Evolutionary conservation across 106 monocot species (phyloP).

Genomic region (Apostasia shenzhenica): DNA sequence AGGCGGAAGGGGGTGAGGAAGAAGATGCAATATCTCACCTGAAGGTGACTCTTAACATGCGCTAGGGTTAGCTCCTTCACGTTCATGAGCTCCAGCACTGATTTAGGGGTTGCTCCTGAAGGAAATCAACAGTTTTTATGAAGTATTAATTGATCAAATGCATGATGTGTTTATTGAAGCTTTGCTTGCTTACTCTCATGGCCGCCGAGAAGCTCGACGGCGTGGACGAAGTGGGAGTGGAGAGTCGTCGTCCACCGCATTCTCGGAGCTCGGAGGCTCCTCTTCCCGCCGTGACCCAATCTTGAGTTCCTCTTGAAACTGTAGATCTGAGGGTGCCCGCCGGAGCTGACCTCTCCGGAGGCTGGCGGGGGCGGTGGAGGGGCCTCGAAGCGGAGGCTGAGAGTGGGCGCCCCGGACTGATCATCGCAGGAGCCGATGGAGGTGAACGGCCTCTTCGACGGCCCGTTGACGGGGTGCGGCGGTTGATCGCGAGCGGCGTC

Average conservation of each 20-base stretch:
- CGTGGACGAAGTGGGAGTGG: constrained; percentile 65
- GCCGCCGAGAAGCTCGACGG: constrained; percentile 70
- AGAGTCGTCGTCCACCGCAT: constrained; percentile 74
- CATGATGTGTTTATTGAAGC: not conserved
- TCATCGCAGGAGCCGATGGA: not conserved
- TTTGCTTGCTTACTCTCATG: constrained; percentile 48
- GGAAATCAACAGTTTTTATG: not conserved
- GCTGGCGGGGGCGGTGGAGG: not conserved
- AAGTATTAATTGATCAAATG: no score
- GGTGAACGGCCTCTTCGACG: not conserved
- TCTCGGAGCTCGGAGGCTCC: constrained; percentile 53
- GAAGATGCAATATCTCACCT: constrained; percentile 20
- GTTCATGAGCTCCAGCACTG: constrained; percentile 78
- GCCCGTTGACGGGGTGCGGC: not conserved
- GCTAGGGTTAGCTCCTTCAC: constrained; percentile 76
- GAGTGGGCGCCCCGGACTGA: not conserved
- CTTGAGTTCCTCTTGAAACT: constrained; percentile 25
- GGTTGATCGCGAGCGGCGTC: not conserved
- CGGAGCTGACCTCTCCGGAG: constrained; percentile 7
- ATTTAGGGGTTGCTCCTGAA: constrained; percentile 73
- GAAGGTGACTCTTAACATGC: constrained; percentile 79
- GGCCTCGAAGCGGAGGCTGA: constrained; percentile 4
- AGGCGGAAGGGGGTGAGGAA: not conserved
- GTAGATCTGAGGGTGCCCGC: constrained; percentile 28
- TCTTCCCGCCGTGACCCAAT: constrained; percentile 16